Evolutionary conservation across 495 filamentous ascomycete species (phyloP).

Genomic region (Neurospora discreta): DNA sequence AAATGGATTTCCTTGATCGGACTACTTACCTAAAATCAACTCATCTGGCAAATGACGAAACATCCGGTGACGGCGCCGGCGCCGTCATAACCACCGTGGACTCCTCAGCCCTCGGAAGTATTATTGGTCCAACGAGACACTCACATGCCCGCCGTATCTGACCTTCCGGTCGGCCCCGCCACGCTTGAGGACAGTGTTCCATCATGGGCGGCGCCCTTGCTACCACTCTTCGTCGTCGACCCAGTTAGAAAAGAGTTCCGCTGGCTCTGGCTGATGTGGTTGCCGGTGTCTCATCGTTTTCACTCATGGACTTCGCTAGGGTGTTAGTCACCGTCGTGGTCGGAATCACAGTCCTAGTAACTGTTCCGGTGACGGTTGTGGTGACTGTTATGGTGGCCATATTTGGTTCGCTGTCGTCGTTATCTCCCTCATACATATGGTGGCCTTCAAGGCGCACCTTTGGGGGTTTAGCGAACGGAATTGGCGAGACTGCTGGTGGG

Average conservation of each 20-base stretch:
- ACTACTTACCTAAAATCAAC: too few relatives aligned
- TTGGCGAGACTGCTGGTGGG: background rate
- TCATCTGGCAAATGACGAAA: background rate
- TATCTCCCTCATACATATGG: background rate
- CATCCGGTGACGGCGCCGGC: background rate
- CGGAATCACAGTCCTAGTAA: background rate
- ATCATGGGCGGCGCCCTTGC: background rate
- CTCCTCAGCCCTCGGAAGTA: background rate
- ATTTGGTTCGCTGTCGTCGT: background rate
- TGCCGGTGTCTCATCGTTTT: background rate
- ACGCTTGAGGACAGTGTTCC: background rate
- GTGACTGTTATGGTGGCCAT: background rate
- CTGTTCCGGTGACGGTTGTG: background rate
- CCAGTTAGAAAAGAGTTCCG: background rate
- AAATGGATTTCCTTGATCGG: too few relatives aligned
- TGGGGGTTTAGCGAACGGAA: background rate
- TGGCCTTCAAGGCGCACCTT: background rate
- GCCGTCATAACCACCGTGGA: background rate
- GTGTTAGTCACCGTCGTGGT: background rate
- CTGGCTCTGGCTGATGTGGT: background rate
- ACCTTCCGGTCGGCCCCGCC: background rate
- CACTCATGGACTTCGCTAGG: background rate
- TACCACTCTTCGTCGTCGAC: background rate
- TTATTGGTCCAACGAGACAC: background rate
- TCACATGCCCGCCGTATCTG: background rate